Conservation (phyloP, 345 rosid species). For the Arabis alpina region DNA sequence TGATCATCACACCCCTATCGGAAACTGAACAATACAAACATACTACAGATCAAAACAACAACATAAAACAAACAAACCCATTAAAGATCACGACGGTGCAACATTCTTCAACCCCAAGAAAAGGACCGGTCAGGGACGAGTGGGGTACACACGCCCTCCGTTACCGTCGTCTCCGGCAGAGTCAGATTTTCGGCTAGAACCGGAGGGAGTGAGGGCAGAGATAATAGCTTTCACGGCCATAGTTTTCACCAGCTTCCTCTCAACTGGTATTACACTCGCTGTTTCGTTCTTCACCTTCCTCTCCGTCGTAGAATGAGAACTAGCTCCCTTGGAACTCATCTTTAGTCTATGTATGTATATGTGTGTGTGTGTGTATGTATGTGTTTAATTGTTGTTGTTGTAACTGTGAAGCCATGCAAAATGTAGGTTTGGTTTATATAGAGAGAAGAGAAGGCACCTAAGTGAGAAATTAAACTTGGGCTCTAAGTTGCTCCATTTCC, state of each 20-base stretch:
- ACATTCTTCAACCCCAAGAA: too few species aligned
- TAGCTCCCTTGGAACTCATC: conserved; percentile 35
- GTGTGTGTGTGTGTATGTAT: not conserved
- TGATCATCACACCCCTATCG: too few species aligned
- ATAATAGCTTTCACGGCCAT: conserved; percentile 33
- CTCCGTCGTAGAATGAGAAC: conserved; percentile 4
- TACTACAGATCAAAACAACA: too few species aligned
- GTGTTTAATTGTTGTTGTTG: too few species aligned
- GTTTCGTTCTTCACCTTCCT: conserved; percentile 24
- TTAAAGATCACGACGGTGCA: too few species aligned
- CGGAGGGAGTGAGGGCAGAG: conserved; percentile 28
- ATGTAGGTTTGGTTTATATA: too few species aligned
- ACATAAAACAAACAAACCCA: too few species aligned
- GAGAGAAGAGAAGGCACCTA: too few species aligned
- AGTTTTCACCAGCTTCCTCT: conserved; percentile 39
- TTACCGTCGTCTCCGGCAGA: conserved; percentile 4
- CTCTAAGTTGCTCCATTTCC: too few species aligned
- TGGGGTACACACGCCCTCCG: conserved; percentile 27
- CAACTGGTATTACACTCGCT: conserved; percentile 41
- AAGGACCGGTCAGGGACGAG: conserved; percentile 18
- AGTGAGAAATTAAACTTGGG: too few species aligned
- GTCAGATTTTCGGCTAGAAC: conserved; percentile 13
- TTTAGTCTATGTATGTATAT: not conserved
- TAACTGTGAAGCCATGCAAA: too few species aligned
- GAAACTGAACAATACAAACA: too few species aligned